Evolutionary conservation across 768 basidiomycete genomes (phyloP).

Genomic region (Tricholomella constricta): DNA sequence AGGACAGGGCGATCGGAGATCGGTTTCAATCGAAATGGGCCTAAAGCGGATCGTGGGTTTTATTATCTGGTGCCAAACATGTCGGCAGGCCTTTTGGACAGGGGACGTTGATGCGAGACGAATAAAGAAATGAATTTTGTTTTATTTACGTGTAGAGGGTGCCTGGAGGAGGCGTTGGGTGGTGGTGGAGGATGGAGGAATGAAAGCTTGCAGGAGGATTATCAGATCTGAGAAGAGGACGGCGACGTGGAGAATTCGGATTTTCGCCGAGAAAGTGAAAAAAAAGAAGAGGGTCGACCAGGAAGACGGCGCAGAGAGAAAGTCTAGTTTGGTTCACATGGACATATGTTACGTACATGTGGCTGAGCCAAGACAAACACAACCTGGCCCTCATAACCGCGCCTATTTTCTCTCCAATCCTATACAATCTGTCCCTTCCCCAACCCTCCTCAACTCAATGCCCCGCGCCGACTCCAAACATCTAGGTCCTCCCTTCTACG

Average conservation of each 20-base stretch:
- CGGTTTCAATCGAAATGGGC: slow-evolving; percentile 9
- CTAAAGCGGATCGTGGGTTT: slow-evolving; percentile 14
- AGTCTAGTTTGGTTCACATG: slow-evolving; percentile 35
- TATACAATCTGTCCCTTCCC: slow-evolving; percentile 22
- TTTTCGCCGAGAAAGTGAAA: no score
- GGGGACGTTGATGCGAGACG: slow-evolving; percentile 13
- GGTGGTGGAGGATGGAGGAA: no score
- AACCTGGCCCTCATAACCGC: slow-evolving; percentile 25
- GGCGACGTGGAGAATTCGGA: not conserved
- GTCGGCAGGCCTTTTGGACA: slow-evolving; percentile 11
- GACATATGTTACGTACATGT: slow-evolving; percentile 31
- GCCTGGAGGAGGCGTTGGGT: slow-evolving; percentile 5
- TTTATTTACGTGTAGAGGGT: slow-evolving; percentile 12
- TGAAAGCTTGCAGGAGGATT: no score
- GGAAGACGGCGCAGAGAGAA: slow-evolving; percentile 18
- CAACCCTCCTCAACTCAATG: slow-evolving; percentile 28
- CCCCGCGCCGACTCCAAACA: slow-evolving; percentile 39
- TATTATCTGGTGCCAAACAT: slow-evolving; percentile 8
- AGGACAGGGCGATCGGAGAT: slow-evolving; percentile 13
- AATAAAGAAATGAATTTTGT: not conserved
- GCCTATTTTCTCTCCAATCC: slow-evolving; percentile 21
- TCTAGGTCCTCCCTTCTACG: slow-evolving; percentile 28
- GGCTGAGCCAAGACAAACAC: slow-evolving; percentile 34
- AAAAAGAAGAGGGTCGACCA: no score
- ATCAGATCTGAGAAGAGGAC: not conserved